phyloP scores from a whole-genome alignment of 1,284 basidiomycete genomes.

The Pyrrhoderma lamaoense region DNA sequence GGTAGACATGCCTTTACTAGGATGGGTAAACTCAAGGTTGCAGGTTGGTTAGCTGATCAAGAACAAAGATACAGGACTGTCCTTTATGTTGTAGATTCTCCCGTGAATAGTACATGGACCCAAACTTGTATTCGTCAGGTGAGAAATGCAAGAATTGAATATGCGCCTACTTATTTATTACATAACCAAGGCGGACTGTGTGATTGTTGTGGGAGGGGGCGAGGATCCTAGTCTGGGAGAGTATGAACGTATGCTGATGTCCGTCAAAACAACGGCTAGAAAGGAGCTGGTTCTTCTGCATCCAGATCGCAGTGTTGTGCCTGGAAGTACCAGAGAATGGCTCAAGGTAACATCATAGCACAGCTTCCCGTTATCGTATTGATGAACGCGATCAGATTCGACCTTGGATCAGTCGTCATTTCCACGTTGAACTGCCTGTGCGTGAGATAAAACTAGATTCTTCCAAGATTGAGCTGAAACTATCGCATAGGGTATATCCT shows the following conservation, averaged over 20 bases:
- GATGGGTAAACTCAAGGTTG: conserved; percentile 92
- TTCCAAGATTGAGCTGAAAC: not conserved
- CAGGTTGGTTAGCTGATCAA: conserved; percentile 90
- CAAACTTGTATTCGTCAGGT: conserved; percentile 93
- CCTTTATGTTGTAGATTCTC: conserved; percentile 89
- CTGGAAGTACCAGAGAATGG: conserved; percentile 95
- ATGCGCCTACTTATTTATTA: conserved; percentile 2
- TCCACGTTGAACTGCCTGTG: conserved; percentile 84
- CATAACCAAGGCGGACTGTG: conserved; percentile 74
- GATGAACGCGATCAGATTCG: conserved; percentile 71
- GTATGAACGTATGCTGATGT: conserved; percentile 86
- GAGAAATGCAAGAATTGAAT: conserved; percentile 20
- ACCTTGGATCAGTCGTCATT: conserved; percentile 91
- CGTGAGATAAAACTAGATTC: conserved; percentile 24
- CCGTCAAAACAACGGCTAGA: conserved; percentile 94
- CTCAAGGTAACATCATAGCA: conserved; percentile 56
- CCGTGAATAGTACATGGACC: conserved; percentile 92
- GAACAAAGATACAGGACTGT: conserved; percentile 90
- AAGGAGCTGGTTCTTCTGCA: conserved; percentile 96
- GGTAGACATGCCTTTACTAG: conserved; percentile 89
- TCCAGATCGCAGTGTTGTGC: conserved; percentile 81
- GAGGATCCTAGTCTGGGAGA: conserved; percentile 88
- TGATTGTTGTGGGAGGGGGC: conserved; percentile 93
- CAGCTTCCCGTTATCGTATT: conserved; percentile 18
- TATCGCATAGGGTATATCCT: conserved; percentile 45